Evolutionary conservation across 192 early-diverging fungal species (phyloP).

Genomic region (Funneliformis geosporum): DNA sequence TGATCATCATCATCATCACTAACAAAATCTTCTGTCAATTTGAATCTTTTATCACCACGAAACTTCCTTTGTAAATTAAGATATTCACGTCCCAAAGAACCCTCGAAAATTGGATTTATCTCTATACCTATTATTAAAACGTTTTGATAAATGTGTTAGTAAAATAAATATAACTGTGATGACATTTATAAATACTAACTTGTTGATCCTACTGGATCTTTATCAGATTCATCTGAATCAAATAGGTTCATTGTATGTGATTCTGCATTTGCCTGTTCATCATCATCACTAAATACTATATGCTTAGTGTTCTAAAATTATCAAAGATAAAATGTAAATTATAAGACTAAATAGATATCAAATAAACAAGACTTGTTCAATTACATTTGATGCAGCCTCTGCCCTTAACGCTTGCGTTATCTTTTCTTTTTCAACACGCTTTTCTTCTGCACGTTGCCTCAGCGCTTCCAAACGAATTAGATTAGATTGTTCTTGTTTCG

Average conservation of each 20-base stretch:
- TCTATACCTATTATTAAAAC: slow-evolving; percentile 32
- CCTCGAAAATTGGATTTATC: slow-evolving; percentile 49
- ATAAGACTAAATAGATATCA: not conserved
- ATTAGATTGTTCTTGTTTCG: slow-evolving; percentile 30
- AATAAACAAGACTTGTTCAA: not conserved
- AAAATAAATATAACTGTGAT: not conserved
- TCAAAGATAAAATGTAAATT: not conserved
- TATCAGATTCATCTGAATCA: slow-evolving; percentile 41
- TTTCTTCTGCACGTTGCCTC: slow-evolving; percentile 27
- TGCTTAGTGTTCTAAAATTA: not conserved
- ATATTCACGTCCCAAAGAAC: slow-evolving; percentile 39
- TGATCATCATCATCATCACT: slow-evolving; percentile 19
- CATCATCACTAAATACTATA: slow-evolving; percentile 22
- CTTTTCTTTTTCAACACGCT: slow-evolving; percentile 30
- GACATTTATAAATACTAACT: not conserved
- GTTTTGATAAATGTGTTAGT: not conserved
- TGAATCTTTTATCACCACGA: slow-evolving; percentile 48
- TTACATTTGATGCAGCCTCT: not conserved
- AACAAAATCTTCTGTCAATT: slow-evolving; percentile 46
- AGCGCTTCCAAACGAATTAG: slow-evolving; percentile 33
- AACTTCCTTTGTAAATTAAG: slow-evolving; percentile 44
- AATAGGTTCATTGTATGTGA: slow-evolving; percentile 37
- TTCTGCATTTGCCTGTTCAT: not conserved
- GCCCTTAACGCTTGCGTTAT: slow-evolving; percentile 27
- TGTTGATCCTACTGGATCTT: not conserved